phyloP scores from a whole-genome alignment of 2,329 filamentous ascomycete genomes.

The Chaetoscypha palmicola region DNA sequence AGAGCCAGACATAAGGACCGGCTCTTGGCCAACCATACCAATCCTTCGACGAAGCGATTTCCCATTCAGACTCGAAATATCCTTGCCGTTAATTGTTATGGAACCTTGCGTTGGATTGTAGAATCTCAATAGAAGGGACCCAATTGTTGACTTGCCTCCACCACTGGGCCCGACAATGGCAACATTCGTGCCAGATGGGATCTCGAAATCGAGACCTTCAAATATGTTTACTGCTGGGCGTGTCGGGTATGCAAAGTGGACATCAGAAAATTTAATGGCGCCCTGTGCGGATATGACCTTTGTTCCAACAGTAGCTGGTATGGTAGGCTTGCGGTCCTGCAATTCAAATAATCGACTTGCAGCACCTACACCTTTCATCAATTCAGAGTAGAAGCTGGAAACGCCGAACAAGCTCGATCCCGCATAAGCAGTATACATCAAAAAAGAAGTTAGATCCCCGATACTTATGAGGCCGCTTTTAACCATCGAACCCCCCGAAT shows the following conservation, averaged over 20 bases:
- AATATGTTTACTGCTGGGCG: constrained; percentile 89
- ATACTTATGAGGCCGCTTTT: constrained; percentile 78
- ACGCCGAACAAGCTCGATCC: constrained; percentile 86
- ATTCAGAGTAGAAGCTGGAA: constrained; percentile 92
- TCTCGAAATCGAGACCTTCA: constrained; percentile 79
- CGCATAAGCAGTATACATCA: constrained; percentile 94
- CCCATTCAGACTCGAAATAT: constrained; percentile 81
- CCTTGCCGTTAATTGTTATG: constrained; percentile 77
- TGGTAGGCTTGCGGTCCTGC: constrained; percentile 80
- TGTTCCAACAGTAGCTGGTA: constrained; percentile 76
- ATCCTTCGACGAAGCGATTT: constrained; percentile 90
- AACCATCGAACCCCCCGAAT: constrained; percentile 87
- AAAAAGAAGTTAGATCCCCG: constrained; percentile 88
- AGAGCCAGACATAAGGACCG: constrained; percentile 80
- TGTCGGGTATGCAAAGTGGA: constrained; percentile 88
- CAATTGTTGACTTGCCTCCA: constrained; percentile 93
- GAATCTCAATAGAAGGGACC: constrained; percentile 83
- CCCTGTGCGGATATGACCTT: constrained; percentile 80
- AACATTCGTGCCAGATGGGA: constrained; percentile 88
- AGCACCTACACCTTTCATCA: constrained; percentile 98
- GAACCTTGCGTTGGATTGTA: constrained; percentile 73
- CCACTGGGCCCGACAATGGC: constrained; percentile 95
- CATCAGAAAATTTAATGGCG: constrained; percentile 78
- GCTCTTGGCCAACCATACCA: constrained; percentile 91
- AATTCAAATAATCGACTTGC: constrained; percentile 95